These are phyloP conservation scores for Pilasporangium apinafurcum DNA, from an alignment of 352 stramenopile genomes.

Conservation along the genomic window DNA sequence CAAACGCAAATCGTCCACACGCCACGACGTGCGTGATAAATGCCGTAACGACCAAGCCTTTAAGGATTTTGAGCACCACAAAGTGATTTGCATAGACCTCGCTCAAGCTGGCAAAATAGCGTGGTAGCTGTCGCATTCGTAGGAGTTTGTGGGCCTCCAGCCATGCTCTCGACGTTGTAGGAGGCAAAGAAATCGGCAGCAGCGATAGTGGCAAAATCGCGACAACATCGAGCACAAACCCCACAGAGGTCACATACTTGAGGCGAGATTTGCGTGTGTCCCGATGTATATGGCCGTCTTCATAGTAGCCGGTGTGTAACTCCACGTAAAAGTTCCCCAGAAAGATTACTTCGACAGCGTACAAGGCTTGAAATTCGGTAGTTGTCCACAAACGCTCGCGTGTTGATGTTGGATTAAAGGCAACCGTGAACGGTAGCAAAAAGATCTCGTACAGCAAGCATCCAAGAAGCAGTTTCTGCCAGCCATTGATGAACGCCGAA, in stretches of 20 bases:
- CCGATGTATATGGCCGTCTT: conserved; percentile 30
- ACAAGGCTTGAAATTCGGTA: conserved; percentile 18
- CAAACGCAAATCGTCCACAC: conserved; percentile 47
- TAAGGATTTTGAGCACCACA: conserved; percentile 40
- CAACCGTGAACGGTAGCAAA: conserved; percentile 35
- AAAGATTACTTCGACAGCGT: conserved; percentile 38
- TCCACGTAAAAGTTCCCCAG: conserved; percentile 46
- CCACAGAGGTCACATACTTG: conserved; percentile 44
- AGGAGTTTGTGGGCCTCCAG: conserved; percentile 38
- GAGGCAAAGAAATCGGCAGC: conserved; percentile 5
- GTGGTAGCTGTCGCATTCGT: conserved; percentile 22
- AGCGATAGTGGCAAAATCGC: conserved; percentile 32
- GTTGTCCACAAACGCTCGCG: background rate
- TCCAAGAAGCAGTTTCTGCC: conserved; percentile 37
- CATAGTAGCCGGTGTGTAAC: conserved; percentile 44
- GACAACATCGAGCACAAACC: conserved; percentile 36
- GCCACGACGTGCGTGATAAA: conserved; percentile 40
- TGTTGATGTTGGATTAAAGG: conserved; percentile 5
- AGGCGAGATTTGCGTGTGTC: conserved; percentile 12
- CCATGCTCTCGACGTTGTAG: conserved; percentile 12
- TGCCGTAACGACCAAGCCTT: conserved; percentile 27
- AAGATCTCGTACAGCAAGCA: conserved; percentile 43
- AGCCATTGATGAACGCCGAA: conserved; percentile 31
- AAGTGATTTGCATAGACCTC: conserved; percentile 55
- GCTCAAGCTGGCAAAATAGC: conserved; percentile 35